Percentiles rank a stretch among this genome's conserved stretches.
Evolutionary conservation across 345 rosid species (phyloP).

Genomic region (Sisymbrium altissimum): DNA sequence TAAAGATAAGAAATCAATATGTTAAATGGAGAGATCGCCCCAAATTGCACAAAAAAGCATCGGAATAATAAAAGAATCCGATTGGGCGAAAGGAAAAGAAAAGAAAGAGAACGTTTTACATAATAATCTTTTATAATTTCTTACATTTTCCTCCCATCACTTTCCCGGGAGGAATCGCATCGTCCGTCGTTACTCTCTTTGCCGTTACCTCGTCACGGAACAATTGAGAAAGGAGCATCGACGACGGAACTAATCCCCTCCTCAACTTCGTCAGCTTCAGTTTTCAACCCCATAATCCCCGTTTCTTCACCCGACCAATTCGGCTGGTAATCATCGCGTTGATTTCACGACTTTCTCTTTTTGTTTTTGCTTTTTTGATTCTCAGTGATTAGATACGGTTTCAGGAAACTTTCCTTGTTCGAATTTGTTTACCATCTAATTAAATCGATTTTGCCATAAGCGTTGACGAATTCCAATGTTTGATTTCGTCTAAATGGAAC

Average conservation of each 20-base stretch:
- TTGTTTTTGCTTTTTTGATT: not conserved
- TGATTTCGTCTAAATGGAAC: not conserved
- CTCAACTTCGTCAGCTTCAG: conserved; percentile 6
- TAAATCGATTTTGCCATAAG: not conserved
- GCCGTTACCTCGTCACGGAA: conserved; percentile 14
- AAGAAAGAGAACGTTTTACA: not conserved
- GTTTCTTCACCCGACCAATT: conserved; percentile 10
- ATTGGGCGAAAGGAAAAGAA: not conserved
- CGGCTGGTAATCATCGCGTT: conserved; percentile 17
- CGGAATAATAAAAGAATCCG: conserved; percentile 25
- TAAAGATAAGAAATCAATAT: not conserved
- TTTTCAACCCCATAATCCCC: conserved; percentile 7
- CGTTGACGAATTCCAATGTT: conserved; percentile 19
- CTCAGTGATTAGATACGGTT: not conserved
- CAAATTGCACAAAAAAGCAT: conserved; percentile 12
- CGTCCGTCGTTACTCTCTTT: conserved; percentile 15
- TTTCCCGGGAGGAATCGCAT: conserved; percentile 36
- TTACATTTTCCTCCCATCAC: conserved; percentile 20
- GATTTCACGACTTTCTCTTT: conserved; percentile 1
- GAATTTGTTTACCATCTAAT: not conserved
- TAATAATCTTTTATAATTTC: not conserved
- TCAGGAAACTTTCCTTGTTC: not conserved
- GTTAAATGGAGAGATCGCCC: not conserved
- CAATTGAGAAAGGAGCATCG: conserved; percentile 5
- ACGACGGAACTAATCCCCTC: not conserved